A percentile compares a stretch with the other conserved stretches of the same genome.
These are phyloP conservation scores for Cutaneotrichosporon cutaneum DNA, from an alignment of 1,284 basidiomycete genomes.

Conservation along the genomic window DNA sequence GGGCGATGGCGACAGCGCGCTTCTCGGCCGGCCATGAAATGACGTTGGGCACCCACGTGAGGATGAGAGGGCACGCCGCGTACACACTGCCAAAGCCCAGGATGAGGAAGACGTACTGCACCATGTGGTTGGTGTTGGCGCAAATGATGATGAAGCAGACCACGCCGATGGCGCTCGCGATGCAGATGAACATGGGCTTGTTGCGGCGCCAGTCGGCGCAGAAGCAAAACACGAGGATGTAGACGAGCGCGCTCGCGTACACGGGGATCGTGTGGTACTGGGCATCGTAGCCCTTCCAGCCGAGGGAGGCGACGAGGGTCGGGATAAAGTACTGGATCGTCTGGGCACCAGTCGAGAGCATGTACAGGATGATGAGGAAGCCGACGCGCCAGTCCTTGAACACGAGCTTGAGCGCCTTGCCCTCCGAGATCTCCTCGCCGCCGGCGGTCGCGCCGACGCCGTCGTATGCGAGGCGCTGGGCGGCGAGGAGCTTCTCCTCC, in stretches of 20 bases:
- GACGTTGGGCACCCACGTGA: slow-evolving; percentile 53
- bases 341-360: slow-evolving; percentile 54
- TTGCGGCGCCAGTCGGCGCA: slow-evolving; percentile 53
- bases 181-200: slow-evolving; percentile 50
- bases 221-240: slow-evolving; percentile 54
- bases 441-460: slow-evolving; percentile 47
- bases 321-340: slow-evolving; percentile 57
- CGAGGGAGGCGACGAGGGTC: slow-evolving; percentile 45
- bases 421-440: slow-evolving; percentile 44
- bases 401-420: slow-evolving; percentile 50
- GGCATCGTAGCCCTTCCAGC: slow-evolving; percentile 46
- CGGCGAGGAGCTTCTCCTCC: slow-evolving; percentile 53
- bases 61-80: slow-evolving; percentile 52
- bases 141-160: slow-evolving; percentile 54
- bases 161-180: slow-evolving; percentile 39
- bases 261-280: slow-evolving; percentile 58
- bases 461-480: slow-evolving; percentile 53
- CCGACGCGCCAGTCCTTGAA: slow-evolving; percentile 40
- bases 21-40: slow-evolving; percentile 51
- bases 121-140: slow-evolving; percentile 46
- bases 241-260: slow-evolving; percentile 49
- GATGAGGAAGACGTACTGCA: slow-evolving; percentile 56
- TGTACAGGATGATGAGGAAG: slow-evolving; percentile 53
- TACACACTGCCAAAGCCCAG: slow-evolving; percentile 56
- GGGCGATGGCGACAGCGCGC: slow-evolving; percentile 51